phyloP scores from a whole-genome alignment of 768 basidiomycete genomes.

The Mycena leptocephala region DNA sequence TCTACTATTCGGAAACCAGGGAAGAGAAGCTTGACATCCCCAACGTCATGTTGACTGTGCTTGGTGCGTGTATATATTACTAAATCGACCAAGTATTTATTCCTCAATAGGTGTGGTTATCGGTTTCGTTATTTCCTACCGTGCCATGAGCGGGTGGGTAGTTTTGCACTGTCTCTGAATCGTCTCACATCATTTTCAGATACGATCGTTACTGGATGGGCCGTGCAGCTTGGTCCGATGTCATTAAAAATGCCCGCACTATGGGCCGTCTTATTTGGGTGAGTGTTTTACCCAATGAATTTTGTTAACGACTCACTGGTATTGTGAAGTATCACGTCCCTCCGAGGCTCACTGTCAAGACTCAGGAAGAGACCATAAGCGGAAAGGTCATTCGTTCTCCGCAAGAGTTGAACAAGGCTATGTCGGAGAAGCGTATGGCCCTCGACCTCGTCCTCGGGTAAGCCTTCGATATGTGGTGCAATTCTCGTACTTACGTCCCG shows the following conservation, averaged over 20 bases:
- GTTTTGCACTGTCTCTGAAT: neutral
- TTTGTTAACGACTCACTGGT: too few species aligned
- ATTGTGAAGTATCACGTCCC: constrained; percentile 67
- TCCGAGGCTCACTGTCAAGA: constrained; percentile 60
- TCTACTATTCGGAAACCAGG: constrained; percentile 31
- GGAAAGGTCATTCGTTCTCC: constrained; percentile 50
- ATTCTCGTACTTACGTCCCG: neutral
- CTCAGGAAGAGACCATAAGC: constrained; percentile 52
- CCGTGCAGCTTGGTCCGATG: constrained; percentile 69
- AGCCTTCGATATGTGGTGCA: constrained; percentile 32
- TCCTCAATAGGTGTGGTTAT: constrained; percentile 59
- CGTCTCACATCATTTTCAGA: constrained; percentile 43
- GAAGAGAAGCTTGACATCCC: constrained; percentile 63
- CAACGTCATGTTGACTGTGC: constrained; percentile 72
- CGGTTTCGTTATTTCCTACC: constrained; percentile 80
- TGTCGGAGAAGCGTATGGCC: constrained; percentile 75
- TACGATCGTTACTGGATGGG: constrained; percentile 80
- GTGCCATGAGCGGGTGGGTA: constrained; percentile 72
- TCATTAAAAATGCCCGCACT: constrained; percentile 66
- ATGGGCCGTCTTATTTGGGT: constrained; percentile 72
- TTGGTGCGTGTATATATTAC: constrained; percentile 56
- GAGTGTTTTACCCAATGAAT: too few species aligned
- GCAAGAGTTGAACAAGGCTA: constrained; percentile 65
- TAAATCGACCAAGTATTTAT: neutral
- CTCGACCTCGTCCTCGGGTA: constrained; percentile 74